Evolutionary conservation across 2,329 filamentous ascomycete genomes (phyloP), one percentile per base, ranked within the genome.

Genomic region (Teratosphaeria nubilosa): DNA sequence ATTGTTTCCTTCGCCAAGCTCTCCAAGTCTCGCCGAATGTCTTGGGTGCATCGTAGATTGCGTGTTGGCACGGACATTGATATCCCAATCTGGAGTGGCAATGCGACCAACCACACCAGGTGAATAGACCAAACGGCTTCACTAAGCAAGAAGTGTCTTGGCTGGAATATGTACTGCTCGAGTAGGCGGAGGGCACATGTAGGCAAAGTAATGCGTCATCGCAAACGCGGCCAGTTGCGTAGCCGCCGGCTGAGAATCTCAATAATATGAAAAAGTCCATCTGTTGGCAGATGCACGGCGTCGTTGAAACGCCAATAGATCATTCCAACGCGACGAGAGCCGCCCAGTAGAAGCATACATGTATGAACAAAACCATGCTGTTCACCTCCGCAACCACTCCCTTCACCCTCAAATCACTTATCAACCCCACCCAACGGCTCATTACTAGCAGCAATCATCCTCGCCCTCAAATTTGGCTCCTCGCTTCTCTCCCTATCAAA

Each of bases 381-480:
- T 30, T 30, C 27, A 30, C 27, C 27, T 5, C 27, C 5, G 27
- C 27, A 30, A n/a, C 7, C 27, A 30, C 27, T 30, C 5, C 7
- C 27, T 30, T 30, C 7, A 30, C 27, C 5, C 27, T 30, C 27
- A 30, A 5, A 30, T 30, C 27, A 30, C 27, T 30, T 7, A 30
- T 30, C 27, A 30, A 30, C 7, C 27, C 27, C 27, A 30, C 7
- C 27, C 27, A 4, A 30, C 7, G 27, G 27, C 27, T 30, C 27
- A 30, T 30, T 5, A 30, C 27, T 30, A 30, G 27, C 27, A 30
- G 27, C 27, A 30, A 63, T 55, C 6, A 64, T 60, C 24, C 58
- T 59, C 2, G 63, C 61, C 13, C 41, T 54, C 55, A 64, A 27
- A 54, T 64, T 54, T 10, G 60, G 59, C 45, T 56, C 48, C 13